Conservation (phyloP, 116 monocot genomes). For the Phalaenopsis hybrid region DNA sequence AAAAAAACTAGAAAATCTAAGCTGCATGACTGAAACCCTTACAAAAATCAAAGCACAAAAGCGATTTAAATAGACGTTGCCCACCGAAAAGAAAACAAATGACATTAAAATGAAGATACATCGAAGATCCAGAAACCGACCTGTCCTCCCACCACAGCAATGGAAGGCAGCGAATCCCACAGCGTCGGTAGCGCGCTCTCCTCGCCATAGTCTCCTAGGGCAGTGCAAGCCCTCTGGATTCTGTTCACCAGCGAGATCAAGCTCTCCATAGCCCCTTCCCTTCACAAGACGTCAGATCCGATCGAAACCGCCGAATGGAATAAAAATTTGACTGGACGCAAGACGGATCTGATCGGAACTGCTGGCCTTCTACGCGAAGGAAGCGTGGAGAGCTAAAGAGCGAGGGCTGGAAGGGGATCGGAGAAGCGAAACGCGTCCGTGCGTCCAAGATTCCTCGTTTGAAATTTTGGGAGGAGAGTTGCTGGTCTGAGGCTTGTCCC, state of each 20-base stretch:
- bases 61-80: not conserved
- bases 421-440: not conserved
- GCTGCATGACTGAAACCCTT: not conserved
- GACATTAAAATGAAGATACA: not conserved
- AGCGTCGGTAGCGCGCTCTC: slow-evolving; percentile 72
- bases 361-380: not conserved
- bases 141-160: slow-evolving; percentile 92
- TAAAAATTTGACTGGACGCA: not conserved
- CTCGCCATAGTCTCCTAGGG: slow-evolving; percentile 76
- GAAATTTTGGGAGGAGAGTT: not conserved
- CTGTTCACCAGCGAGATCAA: slow-evolving; percentile 76
- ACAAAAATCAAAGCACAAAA: not conserved
- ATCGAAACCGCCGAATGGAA: not conserved
- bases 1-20: not conserved
- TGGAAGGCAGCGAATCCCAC: slow-evolving; percentile 83
- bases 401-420: not conserved
- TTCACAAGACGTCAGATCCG: not conserved
- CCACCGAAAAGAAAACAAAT: not conserved
- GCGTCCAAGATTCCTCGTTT: not conserved
- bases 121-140: slow-evolving; percentile 16
- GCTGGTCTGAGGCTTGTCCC: no score
- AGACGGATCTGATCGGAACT: not conserved
- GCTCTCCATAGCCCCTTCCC: slow-evolving; percentile 46
- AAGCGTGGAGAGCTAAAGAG: not conserved
- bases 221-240: slow-evolving; percentile 78